Evolutionary conservation across 768 basidiomycete species (phyloP).

Genomic region (Inosperma sp.): DNA sequence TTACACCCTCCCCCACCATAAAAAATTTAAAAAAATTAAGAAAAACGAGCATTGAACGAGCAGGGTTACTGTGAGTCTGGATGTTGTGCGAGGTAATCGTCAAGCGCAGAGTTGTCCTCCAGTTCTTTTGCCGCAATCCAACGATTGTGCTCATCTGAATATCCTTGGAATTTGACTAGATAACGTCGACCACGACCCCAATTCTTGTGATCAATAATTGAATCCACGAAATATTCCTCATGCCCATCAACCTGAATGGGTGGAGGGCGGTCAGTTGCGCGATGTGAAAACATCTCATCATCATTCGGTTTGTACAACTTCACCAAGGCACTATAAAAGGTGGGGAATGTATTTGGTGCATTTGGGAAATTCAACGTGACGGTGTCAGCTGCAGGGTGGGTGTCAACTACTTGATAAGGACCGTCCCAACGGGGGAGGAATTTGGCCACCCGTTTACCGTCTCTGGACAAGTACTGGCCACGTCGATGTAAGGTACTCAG

Average conservation of each 20-base stretch:
- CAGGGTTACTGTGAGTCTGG: neutral
- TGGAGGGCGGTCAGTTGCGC: slow-evolving; percentile 9
- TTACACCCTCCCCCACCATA: neutral
- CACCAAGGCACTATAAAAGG: slow-evolving; percentile 32
- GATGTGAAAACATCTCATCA: slow-evolving; percentile 22
- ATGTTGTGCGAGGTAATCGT: neutral
- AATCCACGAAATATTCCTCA: too few species aligned
- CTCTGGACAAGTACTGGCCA: slow-evolving; percentile 22
- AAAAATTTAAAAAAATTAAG: neutral
- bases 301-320: slow-evolving; percentile 25
- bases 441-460: slow-evolving; percentile 28
- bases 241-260: too few species aligned
- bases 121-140: neutral
- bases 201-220: too few species aligned
- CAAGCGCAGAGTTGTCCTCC: neutral
- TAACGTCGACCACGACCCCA: too few species aligned
- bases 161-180: neutral
- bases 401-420: slow-evolving; percentile 21
- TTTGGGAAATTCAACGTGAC: slow-evolving; percentile 22
- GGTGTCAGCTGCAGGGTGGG: slow-evolving; percentile 14
- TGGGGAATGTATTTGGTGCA: slow-evolving; percentile 23
- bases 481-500: slow-evolving; percentile 25
- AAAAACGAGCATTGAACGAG: neutral
- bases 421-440: slow-evolving; percentile 35
- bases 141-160: neutral